These are phyloP conservation scores for Tuber microsphaerosporum DNA, from an alignment of 495 filamentous ascomycete species.

Conservation along the genomic window DNA sequence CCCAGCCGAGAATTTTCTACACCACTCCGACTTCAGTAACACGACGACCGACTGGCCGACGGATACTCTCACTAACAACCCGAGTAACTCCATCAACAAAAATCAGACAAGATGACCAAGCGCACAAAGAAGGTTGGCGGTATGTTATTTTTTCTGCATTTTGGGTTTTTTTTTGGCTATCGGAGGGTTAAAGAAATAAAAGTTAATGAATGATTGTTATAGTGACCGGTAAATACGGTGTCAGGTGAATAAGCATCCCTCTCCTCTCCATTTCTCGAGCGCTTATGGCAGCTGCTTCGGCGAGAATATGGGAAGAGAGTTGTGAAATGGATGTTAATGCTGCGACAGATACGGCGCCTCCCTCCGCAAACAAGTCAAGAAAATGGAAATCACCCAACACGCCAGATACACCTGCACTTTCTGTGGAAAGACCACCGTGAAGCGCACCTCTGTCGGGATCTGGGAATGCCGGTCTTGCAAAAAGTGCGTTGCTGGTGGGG, in stretches of 20 bases:
- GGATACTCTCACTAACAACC: constrained; percentile 17
- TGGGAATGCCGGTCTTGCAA: constrained; percentile 91
- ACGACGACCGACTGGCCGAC: constrained; percentile 22
- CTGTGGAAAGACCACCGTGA: constrained; percentile 93
- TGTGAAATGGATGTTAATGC: constrained; percentile 12
- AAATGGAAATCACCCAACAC: constrained; percentile 98
- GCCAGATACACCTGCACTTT: constrained; percentile 87
- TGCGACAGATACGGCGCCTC: constrained; percentile 86
- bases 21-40: neutral
- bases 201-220: constrained; percentile 13
- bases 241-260: constrained; percentile 52
- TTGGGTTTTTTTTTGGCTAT: neutral
- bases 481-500: constrained; percentile 92
- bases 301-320: constrained; percentile 16
- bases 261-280: constrained; percentile 4
- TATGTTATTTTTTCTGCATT: constrained; percentile 42
- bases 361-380: constrained; percentile 99
- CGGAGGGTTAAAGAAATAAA: neutral
- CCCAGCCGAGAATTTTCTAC: neutral
- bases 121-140: constrained; percentile 97
- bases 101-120: constrained; percentile 76
- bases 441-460: constrained; percentile 87
- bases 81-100: constrained; percentile 21
- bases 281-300: neutral
- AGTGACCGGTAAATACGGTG: constrained; percentile 65